phyloP scores from a whole-genome alignment of 2,329 filamentous ascomycete genomes.

The Fusarium coffeatum region DNA sequence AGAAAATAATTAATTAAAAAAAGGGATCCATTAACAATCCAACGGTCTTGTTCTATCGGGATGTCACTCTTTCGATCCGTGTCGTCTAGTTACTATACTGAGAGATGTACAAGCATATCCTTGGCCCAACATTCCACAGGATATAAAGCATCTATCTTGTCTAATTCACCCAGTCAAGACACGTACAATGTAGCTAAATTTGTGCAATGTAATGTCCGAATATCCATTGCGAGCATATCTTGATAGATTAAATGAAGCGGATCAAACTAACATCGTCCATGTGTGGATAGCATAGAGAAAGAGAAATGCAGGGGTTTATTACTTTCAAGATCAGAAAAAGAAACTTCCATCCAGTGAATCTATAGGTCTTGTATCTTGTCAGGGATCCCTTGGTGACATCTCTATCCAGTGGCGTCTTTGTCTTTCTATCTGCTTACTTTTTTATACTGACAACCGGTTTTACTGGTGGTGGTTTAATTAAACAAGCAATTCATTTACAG shows the following conservation, averaged over 20 bases:
- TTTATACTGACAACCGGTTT: neutral
- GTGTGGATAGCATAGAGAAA: no score
- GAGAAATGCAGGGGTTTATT: neutral
- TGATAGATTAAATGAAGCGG: neutral
- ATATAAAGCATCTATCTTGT: neutral
- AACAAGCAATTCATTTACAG: neutral
- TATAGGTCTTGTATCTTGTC: neutral
- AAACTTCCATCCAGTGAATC: neutral
- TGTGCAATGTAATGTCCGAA: neutral
- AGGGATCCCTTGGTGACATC: neutral
- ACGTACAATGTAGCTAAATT: neutral
- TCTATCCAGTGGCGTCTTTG: neutral
- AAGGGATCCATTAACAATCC: constrained; percentile 1
- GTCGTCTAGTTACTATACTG: neutral
- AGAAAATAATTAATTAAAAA: neutral
- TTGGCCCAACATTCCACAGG: neutral
- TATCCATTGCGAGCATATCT: neutral
- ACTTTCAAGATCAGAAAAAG: neutral
- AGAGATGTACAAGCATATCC: neutral
- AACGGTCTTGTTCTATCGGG: constrained; percentile 24
- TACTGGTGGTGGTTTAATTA: neutral
- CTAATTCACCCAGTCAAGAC: neutral
- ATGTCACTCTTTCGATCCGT: constrained; percentile 19
- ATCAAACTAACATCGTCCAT: neutral
- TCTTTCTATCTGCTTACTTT: neutral